Percentiles rank a stretch among this genome's conserved stretches.
phyloP scores from a whole-genome alignment of 2,329 filamentous ascomycete species.

The Cadophora malorum region DNA sequence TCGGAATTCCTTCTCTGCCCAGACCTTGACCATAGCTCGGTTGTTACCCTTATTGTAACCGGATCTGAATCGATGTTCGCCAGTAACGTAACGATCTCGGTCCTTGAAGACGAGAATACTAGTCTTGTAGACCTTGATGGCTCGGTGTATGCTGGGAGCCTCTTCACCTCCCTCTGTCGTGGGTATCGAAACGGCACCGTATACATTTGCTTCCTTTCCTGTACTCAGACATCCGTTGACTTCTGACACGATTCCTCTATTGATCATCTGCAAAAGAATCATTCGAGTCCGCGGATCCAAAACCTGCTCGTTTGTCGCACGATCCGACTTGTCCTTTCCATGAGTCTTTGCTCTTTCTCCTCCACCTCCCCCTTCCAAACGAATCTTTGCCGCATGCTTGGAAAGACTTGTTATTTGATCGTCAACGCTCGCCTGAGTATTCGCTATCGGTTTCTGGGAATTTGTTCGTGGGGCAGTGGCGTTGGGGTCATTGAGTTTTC shows the following conservation, averaged over 20 bases:
- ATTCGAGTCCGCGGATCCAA: conserved; percentile 92
- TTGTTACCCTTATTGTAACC: conserved; percentile 96
- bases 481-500: conserved; percentile 63
- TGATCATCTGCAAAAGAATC: conserved; percentile 96
- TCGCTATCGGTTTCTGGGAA: conserved; percentile 78
- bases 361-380: conserved; percentile 68
- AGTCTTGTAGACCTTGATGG: conserved; percentile 99
- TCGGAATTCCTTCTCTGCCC: conserved; percentile 98
- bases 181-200: conserved; percentile 77
- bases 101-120: conserved; percentile 98
- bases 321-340: conserved; percentile 87
- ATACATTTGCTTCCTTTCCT: conserved; percentile 98
- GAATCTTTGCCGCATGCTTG: conserved; percentile 84
- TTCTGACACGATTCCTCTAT: conserved; percentile 85
- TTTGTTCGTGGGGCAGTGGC: conserved; percentile 70
- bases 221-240: conserved; percentile 96
- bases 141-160: conserved; percentile 69
- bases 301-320: conserved; percentile 93
- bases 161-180: conserved; percentile 57
- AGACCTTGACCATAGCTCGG: conserved; percentile 96
- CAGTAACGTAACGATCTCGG: conserved; percentile 91
- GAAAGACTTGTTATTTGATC: conserved; percentile 88
- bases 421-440: conserved; percentile 80
- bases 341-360: conserved; percentile 61
- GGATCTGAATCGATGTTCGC: conserved; percentile 88